Evolutionary conservation across 2,329 filamentous ascomycete species (phyloP), one percentile per base, ranked within the genome.

Genomic region (Microdochium trichocladiopsis): DNA sequence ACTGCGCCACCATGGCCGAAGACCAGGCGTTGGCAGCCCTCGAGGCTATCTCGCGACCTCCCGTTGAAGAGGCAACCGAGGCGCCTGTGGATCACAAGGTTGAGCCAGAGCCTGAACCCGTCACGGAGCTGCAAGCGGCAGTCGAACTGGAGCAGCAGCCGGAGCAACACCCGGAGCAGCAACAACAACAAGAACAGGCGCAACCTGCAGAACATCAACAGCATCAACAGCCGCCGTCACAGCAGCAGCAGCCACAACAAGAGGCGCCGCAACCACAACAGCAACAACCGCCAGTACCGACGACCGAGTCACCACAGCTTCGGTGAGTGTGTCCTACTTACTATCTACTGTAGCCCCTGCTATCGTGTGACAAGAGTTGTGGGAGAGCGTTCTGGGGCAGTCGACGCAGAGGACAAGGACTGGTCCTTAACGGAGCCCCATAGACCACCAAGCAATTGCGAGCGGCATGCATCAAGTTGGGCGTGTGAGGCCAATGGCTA

Each of bases 1-100:
- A n/a, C n/a, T 31, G 41, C 41, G 41, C 18, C 41, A 63, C 66
- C 59, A 78, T 79, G 73, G 77, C 79, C 60, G 76, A 79, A 57
- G 69, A 67, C 52, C 57, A 67, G 28, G 70, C 71, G 41, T 62
- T 69, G 36, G 66, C 70, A 33, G 64, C 66, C 10, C 62, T 73
- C 43, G 78, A 82, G 56, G 68, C 73, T 18, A 73, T 77, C 53
- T 77, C 78, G 25, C 70, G 73, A 57, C 75, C 75, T 22, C 73
- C 70, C 58, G 77, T 77, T 28, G 73, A 73, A 2, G 76, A 78
- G 3, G 74, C 75, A 1, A 68, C 72, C 21, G 69, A 68, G 18
- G 73, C 59, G 24, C 41, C 41, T 21, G n/a, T 50, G 22, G 36
- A 49, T 43, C 47, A 50, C 48, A 47, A 8, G 11, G 41, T 53